phyloP scores from a whole-genome alignment of 768 basidiomycete species.

The Suillus sp. region DNA sequence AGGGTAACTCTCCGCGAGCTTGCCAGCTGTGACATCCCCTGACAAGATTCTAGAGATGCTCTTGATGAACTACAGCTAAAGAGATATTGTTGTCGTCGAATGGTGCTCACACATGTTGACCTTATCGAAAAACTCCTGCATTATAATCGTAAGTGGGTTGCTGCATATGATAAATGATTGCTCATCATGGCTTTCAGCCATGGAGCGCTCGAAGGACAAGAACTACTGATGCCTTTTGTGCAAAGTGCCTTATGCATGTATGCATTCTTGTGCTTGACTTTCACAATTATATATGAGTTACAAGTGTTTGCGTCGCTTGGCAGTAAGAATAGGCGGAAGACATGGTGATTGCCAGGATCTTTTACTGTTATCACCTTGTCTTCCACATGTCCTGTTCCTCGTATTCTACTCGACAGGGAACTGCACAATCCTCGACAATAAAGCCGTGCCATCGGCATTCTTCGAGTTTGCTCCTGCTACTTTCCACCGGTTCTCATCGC shows the following conservation, averaged over 20 bases:
- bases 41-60: constrained; percentile 62
- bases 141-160: constrained; percentile 74
- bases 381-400: not conserved
- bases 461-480: not conserved
- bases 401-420: not conserved
- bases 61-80: constrained; percentile 88
- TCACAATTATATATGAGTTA: not conserved
- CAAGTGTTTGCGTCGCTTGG: not conserved
- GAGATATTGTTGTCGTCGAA: constrained; percentile 94
- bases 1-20: constrained; percentile 54
- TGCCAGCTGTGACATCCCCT: constrained; percentile 7
- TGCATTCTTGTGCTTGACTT: not conserved
- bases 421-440: not conserved
- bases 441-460: not conserved
- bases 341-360: too few species aligned
- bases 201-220: constrained; percentile 37
- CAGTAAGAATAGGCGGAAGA: not conserved
- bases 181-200: constrained; percentile 23
- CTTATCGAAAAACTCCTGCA: constrained; percentile 96
- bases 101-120: constrained; percentile 98
- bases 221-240: constrained; percentile 14
- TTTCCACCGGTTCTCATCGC: not conserved
- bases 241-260: constrained; percentile 9
- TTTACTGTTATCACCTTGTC: not conserved
- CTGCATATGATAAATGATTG: constrained; percentile 29